Base-by-base conservation (phyloP, 1,284 basidiomycete genomes). In the Ceratobasidium sp. region DNA sequence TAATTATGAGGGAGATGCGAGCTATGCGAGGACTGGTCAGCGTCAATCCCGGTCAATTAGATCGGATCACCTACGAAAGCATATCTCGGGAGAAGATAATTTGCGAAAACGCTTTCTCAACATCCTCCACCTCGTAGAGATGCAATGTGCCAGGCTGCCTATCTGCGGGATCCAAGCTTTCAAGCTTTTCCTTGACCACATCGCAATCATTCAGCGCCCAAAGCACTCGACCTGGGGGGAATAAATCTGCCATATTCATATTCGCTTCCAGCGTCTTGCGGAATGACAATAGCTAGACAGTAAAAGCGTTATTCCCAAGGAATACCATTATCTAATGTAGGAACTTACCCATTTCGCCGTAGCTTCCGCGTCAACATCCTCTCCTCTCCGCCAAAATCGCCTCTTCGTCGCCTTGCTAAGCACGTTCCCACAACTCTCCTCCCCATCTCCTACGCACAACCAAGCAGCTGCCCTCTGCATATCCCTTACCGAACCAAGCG, bases 201-300 rank as follows among this genome's bases (percentile, higher is more conserved):
- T 93, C 91, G 36, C 87, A 87, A 71, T 92, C 88, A 69, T 90
- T 87, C 79, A 94, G 84, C 4, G 90, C 91, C 91, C 93, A 94
- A 45, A 93, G 85, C 11, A 95, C 89, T 7, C 90, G 87, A 0
- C 94, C 94, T 0, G 93, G 91, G 2, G 94, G 94, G 79, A 89
- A 94, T 79, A 94, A 86, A 79, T 91, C 87, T 7, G 89, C 84
- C 83, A 87, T 89, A 66, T 89, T 88, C 93, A 95, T 95, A 77
- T 93, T 94, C 31, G 93, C 93, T 81, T 95, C 93, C 0, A 95
- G 85, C 3, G 93, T 93, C 84, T 93, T 94, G 36, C 94, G 88
- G 50, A 92, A 87, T 0, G 92, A 87, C 41, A 94, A 83, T 80
- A 94, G 92, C 93, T 93, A 75, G 45, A 57, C 48, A 66, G 11